Base-by-base conservation (phyloP, 257 asterid species). In the Penstemon barbatus region DNA sequence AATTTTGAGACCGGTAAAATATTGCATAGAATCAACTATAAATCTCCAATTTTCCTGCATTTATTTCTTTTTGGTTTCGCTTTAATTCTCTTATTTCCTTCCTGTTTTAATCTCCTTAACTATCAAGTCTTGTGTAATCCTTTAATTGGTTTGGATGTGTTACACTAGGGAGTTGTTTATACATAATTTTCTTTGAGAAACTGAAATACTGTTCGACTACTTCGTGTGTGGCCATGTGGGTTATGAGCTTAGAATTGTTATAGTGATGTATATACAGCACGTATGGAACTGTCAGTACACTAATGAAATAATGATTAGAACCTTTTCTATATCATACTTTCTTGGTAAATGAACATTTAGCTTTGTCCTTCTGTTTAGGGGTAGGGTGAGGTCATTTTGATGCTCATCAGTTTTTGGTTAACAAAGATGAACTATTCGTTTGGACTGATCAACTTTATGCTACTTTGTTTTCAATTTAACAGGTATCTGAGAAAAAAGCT, bases 401-500 rank as follows among this genome's bases (percentile, higher is more conserved):
- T 60, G 44, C 3, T 33, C 59, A 9, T 39, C 11, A 53, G 38
- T 65, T 50, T 4, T 65, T 55, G 8, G 48, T 66, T 53, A 46
- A 15, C 41, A 42, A 42, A 55, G 42, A 8, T 55, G 51, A 66
- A 18, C 50, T n/a, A 53, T 33, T 6, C 13, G 12, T 6, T 15
- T 10, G 5, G 6, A 44, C 43, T 15, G 59, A 6, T 66, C 6
- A 13, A 5, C 19, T n/a, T 45, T 52, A 7, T 6, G 65, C 57
- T 41, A 8, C 45, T 66, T 48, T 48, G 59, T 51, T 56, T 61
- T 38, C 38, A 57, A 7, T 50, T 66, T 61, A 37, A 43, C 81
- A 93, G 99, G 96, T 94, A 59, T 91, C 99, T 65, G 99, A 94
- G 90, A 94, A 91, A 77, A 91, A 94, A 85, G 97, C 99, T 36